These are phyloP conservation scores for Lactarius quietus DNA, from an alignment of 768 basidiomycete species.

Conservation along the genomic window DNA sequence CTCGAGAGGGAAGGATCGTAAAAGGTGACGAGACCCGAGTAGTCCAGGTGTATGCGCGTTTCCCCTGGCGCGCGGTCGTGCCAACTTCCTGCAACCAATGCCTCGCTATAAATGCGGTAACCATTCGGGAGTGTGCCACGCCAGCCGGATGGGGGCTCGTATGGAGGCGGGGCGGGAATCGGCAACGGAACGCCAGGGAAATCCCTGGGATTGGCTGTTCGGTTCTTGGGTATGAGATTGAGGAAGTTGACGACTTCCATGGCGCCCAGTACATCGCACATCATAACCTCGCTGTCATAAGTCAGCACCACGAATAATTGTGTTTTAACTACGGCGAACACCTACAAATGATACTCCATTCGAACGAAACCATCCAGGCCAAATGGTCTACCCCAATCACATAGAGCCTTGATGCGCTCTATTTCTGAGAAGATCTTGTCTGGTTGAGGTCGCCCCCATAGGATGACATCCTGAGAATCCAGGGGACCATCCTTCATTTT, in stretches of 20 bases:
- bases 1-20: slow-evolving; percentile 41
- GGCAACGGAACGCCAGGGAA: background rate
- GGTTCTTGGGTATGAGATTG: slow-evolving; percentile 7
- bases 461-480: slow-evolving; percentile 38
- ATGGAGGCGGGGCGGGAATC: background rate
- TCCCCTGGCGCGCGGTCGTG: slow-evolving; percentile 44
- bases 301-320: background rate
- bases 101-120: slow-evolving; percentile 22
- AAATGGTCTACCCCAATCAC: slow-evolving; percentile 34
- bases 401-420: slow-evolving; percentile 32
- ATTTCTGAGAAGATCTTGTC: slow-evolving; percentile 28
- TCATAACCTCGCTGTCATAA: slow-evolving; percentile 7
- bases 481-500: slow-evolving; percentile 32
- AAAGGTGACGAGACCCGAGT: slow-evolving; percentile 41
- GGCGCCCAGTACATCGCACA: slow-evolving; percentile 7
- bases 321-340: background rate
- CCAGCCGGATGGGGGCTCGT: slow-evolving; percentile 23
- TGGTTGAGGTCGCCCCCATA: slow-evolving; percentile 32
- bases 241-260: slow-evolving; percentile 20
- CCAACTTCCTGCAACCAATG: slow-evolving; percentile 40
- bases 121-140: slow-evolving; percentile 7
- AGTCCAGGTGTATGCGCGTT: slow-evolving; percentile 42
- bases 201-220: background rate
- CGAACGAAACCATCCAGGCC: slow-evolving; percentile 36
- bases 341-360: slow-evolving; percentile 26